Evolutionary conservation across 306 rosid genomes (phyloP), one percentile per base, ranked within the genome.

Genomic region (Rosa lucieae): DNA sequence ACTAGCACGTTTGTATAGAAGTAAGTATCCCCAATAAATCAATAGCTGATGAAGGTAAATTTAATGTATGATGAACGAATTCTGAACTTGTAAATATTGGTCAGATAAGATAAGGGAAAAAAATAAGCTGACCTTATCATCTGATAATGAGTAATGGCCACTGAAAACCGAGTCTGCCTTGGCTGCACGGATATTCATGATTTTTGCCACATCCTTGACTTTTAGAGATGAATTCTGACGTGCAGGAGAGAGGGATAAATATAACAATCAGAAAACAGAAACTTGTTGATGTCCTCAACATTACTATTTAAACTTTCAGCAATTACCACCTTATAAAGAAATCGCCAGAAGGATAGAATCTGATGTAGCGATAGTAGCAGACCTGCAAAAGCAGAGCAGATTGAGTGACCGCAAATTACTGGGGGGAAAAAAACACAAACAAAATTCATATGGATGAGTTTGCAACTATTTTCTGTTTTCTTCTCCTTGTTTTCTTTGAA

Each of bases 261-360:
- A 43, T 47, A 44, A 58, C 35, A 82, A 78, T 83, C 80, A 77
- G 85, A 70, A 37, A 66, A 37, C 5, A 55, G 44, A 77, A 77
- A 65, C 40, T 21, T 43, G 37, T 39, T 13, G n/a, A 21, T 26
- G 8, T 35, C 48, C 51, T 56, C 44, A 72, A 67, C 70, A 17
- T 29, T 42, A 58, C 51, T 26, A 48, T 59, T 76, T 73, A 73
- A 83, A 63, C 21, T 42, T 35, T 70, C 51, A 10, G 21, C 83
- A 72, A 51, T 52, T 62, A 75, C 58, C 80, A 94, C 99, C 97
- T 94, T 92, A 85, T 95, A 95, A 68, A 95, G 94, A 75, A 95
- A 95, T 72, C 92, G 82, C 98, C 99, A 47, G 99, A 92, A 68
- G 95, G 93, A 59, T 86, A 95, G 81, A 92, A 92, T 82, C 97